Evolutionary conservation across 164 flowering plant genomes (phyloP), one percentile per base, ranked within the genome.

Genomic region (Brasenia schreberi): DNA sequence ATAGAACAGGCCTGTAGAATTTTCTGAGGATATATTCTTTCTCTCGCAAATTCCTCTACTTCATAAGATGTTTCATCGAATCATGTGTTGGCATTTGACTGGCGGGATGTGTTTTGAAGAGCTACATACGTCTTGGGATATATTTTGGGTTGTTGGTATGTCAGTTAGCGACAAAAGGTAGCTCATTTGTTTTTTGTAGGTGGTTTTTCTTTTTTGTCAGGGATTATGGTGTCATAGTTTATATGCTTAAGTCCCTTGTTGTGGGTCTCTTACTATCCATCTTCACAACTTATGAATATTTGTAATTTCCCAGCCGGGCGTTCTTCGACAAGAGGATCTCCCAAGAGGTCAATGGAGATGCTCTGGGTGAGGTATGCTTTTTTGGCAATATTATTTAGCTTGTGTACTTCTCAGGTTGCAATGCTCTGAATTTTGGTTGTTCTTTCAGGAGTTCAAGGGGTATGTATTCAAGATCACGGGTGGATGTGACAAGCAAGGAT

Each of bases 291-390:
- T 49, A 7, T 49, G 10, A 9, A 9, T 49, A 49, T 49, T 9
- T 49, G 56, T 9, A 49, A 49, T 49, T 49, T 49, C 2, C 2
- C 70, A 78, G 79, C 5, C 77, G 83, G 11, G 79, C 81, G 5
- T 77, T 80, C 43, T 80, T 14, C 59, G 83, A 80, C 74, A 80
- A 77, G 75, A 73, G 80, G 71, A 80, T 80, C 73, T 80, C 82
- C 1, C 82, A 80, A 64, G 82, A 80, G 61, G 82, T 80, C 16
- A 68, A 16, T 16, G 82, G 82, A 66, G 83, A 80, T 75, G 77
- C 80, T 11, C 68, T 80, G 11, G 83, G 83, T 17, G 83, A 77
- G 77, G 82, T 80, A 71, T 67, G 59, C 4, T 56, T 45, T 33
- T 18, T 1, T 14, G 33, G 17, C 63, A 18, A 61, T 61, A 18